Evolutionary conservation across 257 asterid genomes (phyloP).

Genomic region (Salvia hispanica): DNA sequence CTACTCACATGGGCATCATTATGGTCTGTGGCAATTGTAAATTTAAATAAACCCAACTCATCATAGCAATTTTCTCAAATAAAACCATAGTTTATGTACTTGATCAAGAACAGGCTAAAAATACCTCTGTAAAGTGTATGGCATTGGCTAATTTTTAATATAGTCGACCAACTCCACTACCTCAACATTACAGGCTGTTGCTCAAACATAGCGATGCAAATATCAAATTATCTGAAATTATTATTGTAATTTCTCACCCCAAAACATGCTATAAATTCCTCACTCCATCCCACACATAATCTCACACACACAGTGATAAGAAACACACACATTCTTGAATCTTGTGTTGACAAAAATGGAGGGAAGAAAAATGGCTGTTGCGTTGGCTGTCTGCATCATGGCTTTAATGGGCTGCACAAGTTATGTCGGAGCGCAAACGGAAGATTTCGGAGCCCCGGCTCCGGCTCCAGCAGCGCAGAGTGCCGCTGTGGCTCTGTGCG

Average conservation of each 20-base stretch:
- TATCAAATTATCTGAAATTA: no score
- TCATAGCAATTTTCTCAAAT: constrained; percentile 18
- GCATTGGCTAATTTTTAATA: background rate
- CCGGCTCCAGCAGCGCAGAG: constrained; percentile 20
- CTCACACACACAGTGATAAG: background rate
- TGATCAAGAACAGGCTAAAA: background rate
- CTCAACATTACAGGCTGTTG: constrained; percentile 7
- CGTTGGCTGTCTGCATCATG: constrained; percentile 3
- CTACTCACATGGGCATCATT: constrained; percentile 15
- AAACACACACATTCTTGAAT: background rate
- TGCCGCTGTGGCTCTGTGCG: constrained; percentile 11
- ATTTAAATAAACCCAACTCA: background rate
- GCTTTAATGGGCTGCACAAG: constrained; percentile 18
- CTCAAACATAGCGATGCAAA: background rate
- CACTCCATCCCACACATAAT: background rate
- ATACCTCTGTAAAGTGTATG: background rate
- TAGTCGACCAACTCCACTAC: background rate
- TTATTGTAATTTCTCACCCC: background rate
- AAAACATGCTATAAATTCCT: constrained; percentile 4
- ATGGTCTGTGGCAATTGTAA: background rate
- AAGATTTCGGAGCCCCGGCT: constrained; percentile 17
- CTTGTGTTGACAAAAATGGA: constrained; percentile 4
- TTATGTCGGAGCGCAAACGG: constrained; percentile 5
- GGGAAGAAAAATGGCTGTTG: constrained; percentile 21
- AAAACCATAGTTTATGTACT: background rate